phyloP scores from a whole-genome alignment of 495 filamentous ascomycete genomes.

The Trichoderma gamsii region DNA sequence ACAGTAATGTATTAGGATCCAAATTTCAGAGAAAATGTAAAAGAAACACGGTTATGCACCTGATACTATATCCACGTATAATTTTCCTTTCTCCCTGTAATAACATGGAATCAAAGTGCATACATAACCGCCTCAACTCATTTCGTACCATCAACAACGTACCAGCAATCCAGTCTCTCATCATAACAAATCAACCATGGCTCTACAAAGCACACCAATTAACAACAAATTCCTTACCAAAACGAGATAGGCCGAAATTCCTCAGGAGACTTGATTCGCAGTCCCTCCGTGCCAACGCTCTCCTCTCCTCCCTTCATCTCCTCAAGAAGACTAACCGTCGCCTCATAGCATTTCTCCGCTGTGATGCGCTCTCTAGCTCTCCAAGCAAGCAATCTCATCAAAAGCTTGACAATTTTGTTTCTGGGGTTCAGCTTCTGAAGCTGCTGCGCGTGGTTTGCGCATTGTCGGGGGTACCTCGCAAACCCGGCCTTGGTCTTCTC shows the following conservation, averaged over 20 bases:
- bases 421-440: not conserved
- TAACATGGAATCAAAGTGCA: too few species aligned
- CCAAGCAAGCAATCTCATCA: not conserved
- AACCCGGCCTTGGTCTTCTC: not conserved
- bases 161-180: too few species aligned
- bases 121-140: too few species aligned
- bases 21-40: too few species aligned
- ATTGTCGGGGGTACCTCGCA: not conserved
- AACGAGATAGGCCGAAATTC: not conserved
- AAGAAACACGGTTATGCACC: too few species aligned
- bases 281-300: not conserved
- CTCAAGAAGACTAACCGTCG: not conserved
- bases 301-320: not conserved
- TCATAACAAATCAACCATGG: too few species aligned
- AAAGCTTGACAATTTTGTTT: not conserved
- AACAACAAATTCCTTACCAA: not conserved
- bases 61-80: too few species aligned
- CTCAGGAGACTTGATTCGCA: slow-evolving; percentile 4
- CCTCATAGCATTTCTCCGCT: not conserved
- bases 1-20: too few species aligned
- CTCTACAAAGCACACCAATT: not conserved
- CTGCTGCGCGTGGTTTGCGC: not conserved
- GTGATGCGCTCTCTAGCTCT: not conserved
- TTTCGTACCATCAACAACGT: too few species aligned
- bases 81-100: too few species aligned